Evolutionary conservation across 768 basidiomycete genomes (phyloP), one percentile per base, ranked within the genome.

Genomic region (Suillus sp.): DNA sequence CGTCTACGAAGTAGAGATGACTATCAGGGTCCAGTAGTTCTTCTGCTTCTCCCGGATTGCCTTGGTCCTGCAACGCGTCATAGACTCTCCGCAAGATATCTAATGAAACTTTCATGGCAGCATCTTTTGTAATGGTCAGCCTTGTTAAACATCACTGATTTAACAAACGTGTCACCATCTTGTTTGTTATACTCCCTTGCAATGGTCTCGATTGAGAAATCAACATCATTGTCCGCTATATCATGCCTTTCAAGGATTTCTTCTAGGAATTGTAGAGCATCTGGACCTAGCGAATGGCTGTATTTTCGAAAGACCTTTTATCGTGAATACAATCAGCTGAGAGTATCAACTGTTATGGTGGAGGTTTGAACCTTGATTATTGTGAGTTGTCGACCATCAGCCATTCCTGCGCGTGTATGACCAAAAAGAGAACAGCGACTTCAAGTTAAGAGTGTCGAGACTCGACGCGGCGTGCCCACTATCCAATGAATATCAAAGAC

Each of bases 181-280:
- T 95, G 93, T 69, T 89, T 92, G 69, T 93, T 93, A 69, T 95
- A 95, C 68, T 93, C 92, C 66, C 90, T 87, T 9, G 92, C 92
- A 34, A 95, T 81, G 50, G 87, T 85, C 68, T 95, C 93, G 14
- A 95, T 77, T 50, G 91, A 91, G 45, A 81, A 80, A 65, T 93
- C 91, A 20, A 90, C 78, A 51, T 92, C 88, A 34, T 85, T 82
- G 58, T 88, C 86, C 3, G 79, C 71, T 53, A 95, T 90, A 55
- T 90, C 87, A 73, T 94, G 89, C 63, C 82, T 77, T 53, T 86
- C 83, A 20, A 94, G 77, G 42, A 95, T 84, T 14, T 83, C 80
- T 69, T 94, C 91, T 18, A 95, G 72, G 66, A 90, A 84, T 45
- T 84, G 82, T 27, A 93, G 77, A 10, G 87, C 86, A 61, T 93